Evolutionary conservation across 2,329 filamentous ascomycete species (phyloP), one percentile per base, ranked within the genome.

Genomic region (Neopestalotiopsis clavispora): DNA sequence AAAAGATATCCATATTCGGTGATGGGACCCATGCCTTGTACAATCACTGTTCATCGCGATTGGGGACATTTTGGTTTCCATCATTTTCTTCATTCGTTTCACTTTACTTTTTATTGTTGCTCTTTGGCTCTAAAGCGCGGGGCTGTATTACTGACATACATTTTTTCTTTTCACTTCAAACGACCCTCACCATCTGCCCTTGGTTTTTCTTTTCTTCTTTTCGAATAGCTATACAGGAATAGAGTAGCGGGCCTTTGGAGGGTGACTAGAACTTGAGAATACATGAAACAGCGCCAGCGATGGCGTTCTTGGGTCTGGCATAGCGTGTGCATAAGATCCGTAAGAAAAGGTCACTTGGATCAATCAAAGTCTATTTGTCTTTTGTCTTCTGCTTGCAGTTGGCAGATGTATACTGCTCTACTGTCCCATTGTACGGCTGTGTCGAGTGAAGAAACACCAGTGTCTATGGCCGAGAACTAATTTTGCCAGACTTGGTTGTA

Each of bases 251-350:
- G 60, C 12, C 14, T 23, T 23, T 38, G 34, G 34, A 38, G 60
- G 32, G 60, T 34, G 32, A 23, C 17, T 40, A 23, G 32, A 42
- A 63, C 23, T 34, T 59, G 57, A 34, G 32, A 62, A 62, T 34
- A 62, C 17, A 62, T 49, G 62, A 34, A 30, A 23, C 32, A 65
- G 40, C 40, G 40, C 20, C 62, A 56, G 45, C 62, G 62, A 65
- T 65, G 62, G 62, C 62, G 62, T 65, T 65, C 45, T 40, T 38
- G 59, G 59, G 32, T 38, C 34, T 28, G 59, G 34, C 32, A 62
- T 40, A 62, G 59, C 59, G 59, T 34, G 20, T 20, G 59, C 34
- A n/a, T 34, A 34, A 30, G 59, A 62, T 38, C 59, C n/a, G 30
- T 62, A 12, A 23, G 23, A 28, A 34, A 30, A 62, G 30, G 12